A percentile compares a stretch with the other conserved stretches of the same genome.
Evolutionary conservation across 2,329 filamentous ascomycete species (phyloP).

Genomic region (Lasiodiplodia citricola): DNA sequence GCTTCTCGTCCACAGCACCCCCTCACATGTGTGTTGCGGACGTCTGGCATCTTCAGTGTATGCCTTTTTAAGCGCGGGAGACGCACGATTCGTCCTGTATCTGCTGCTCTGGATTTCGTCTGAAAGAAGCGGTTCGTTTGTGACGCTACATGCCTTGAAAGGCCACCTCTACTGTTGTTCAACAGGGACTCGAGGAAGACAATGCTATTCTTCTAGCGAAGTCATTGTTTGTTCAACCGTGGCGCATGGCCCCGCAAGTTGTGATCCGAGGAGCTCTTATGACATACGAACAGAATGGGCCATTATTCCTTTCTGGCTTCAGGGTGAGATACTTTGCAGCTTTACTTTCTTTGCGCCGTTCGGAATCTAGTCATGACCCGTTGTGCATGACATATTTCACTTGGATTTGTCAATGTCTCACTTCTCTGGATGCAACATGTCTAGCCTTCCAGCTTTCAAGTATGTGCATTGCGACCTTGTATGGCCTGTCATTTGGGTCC

Average conservation of each 20-base stretch:
- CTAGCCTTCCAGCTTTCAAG: neutral
- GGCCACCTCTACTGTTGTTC: neutral
- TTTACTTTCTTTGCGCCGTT: neutral
- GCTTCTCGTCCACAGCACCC: slow-evolving; percentile 32
- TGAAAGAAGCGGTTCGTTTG: slow-evolving; percentile 59
- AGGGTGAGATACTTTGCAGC: neutral
- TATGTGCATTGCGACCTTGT: neutral
- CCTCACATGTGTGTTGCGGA: slow-evolving; percentile 16
- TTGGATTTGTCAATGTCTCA: neutral
- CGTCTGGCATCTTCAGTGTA: slow-evolving; percentile 50
- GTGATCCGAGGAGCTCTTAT: neutral
- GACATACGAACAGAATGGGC: neutral
- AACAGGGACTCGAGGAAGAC: neutral
- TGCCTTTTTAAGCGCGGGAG: slow-evolving; percentile 48
- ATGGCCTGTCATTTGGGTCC: neutral
- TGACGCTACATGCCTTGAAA: slow-evolving; percentile 49
- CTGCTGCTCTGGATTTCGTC: slow-evolving; percentile 55
- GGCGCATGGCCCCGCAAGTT: neutral
- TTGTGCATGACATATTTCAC: neutral
- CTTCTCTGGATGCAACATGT: neutral
- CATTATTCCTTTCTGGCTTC: neutral
- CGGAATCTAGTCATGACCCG: neutral
- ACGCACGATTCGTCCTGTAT: slow-evolving; percentile 55
- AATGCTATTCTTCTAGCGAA: neutral
- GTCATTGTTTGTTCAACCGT: neutral